phyloP scores from a whole-genome alignment of 2,329 filamentous ascomycete species.

The Dactylellina leptospora region DNA sequence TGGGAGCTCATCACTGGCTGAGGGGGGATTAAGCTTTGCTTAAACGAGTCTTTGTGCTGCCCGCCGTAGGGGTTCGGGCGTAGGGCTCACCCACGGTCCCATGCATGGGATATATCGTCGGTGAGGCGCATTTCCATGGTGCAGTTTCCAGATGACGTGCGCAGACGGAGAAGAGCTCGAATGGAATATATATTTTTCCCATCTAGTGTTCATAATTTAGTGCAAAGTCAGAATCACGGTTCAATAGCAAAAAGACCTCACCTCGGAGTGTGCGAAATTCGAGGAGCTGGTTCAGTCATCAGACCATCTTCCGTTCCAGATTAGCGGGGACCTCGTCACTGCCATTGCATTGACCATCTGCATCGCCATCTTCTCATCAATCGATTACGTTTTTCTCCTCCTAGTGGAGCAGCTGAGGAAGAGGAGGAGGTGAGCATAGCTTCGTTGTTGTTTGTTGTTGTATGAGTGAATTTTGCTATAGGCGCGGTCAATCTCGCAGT shows the following conservation, averaged over 20 bases:
- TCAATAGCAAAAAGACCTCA: too few species aligned
- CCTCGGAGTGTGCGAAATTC: constrained; percentile 13
- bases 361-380: background rate
- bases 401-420: constrained; percentile 1
- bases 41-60: constrained; percentile 41
- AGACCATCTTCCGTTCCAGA: background rate
- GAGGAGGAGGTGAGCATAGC: background rate
- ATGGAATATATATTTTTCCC: background rate
- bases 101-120: background rate
- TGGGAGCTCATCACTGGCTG: constrained; percentile 49
- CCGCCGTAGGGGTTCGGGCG: too few species aligned
- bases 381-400: background rate
- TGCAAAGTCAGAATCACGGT: too few species aligned
- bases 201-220: background rate
- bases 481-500: background rate
- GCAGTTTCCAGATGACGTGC: background rate
- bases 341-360: background rate
- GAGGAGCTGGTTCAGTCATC: constrained; percentile 29
- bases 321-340: background rate
- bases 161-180: background rate
- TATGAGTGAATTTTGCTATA: constrained; percentile 11
- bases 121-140: background rate
- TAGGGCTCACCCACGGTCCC: background rate
- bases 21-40: constrained; percentile 44
- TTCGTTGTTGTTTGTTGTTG: background rate